Evolutionary conservation across 2,329 filamentous ascomycete genomes (phyloP).

Genomic region (Onygenales sp.): DNA sequence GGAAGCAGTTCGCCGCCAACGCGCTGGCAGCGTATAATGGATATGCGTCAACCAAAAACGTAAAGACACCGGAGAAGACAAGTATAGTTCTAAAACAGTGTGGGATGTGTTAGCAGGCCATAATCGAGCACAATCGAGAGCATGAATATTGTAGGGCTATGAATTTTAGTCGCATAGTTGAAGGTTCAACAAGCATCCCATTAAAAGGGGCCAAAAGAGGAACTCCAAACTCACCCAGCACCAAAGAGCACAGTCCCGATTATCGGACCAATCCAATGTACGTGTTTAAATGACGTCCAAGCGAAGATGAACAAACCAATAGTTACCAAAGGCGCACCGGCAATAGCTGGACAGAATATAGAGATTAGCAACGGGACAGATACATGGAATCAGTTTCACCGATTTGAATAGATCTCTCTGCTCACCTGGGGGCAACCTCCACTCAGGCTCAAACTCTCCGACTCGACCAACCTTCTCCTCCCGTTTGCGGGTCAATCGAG

Average conservation of each 20-base stretch:
- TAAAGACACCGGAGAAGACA: constrained; percentile 76
- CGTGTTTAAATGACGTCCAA: constrained; percentile 64
- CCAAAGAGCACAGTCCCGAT: constrained; percentile 65
- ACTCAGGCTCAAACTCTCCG: constrained; percentile 68
- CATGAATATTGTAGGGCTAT: background rate
- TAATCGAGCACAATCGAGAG: background rate
- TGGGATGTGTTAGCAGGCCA: background rate
- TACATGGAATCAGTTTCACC: background rate
- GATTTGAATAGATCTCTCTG: constrained; percentile 17
- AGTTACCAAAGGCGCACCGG: constrained; percentile 68
- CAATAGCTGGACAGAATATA: constrained; percentile 38
- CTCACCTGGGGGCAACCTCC: constrained; percentile 61
- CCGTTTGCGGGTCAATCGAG: constrained; percentile 30
- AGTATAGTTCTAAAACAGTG: constrained; percentile 54
- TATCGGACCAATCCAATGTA: constrained; percentile 70
- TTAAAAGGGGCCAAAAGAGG: background rate
- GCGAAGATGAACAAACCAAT: constrained; percentile 80
- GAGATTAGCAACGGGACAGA: background rate
- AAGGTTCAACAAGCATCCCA: no score
- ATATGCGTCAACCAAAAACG: constrained; percentile 63
- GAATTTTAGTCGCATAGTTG: background rate
- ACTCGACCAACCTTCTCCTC: constrained; percentile 21
- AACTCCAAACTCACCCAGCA: constrained; percentile 47
- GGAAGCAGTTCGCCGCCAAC: constrained; percentile 74
- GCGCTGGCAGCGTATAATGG: constrained; percentile 46